These are phyloP conservation scores for Ophidiomyces ophidiicola DNA, from an alignment of 2,329 filamentous ascomycete species.

Conservation along the genomic window DNA sequence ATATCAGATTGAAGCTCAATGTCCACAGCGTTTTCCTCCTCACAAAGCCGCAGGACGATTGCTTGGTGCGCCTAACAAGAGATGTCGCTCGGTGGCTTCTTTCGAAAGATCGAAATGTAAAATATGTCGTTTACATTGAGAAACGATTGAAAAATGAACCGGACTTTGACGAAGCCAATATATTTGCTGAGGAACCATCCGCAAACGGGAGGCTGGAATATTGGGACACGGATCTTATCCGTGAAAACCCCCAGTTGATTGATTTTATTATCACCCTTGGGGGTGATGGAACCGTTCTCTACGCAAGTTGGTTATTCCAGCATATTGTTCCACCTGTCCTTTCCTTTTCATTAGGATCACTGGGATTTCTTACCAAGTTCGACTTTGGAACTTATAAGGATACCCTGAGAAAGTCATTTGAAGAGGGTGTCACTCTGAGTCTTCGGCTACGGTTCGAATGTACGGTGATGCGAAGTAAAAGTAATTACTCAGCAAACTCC, in stretches of 20 bases:
- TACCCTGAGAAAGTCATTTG: slow-evolving; percentile 60
- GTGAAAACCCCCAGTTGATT: slow-evolving; percentile 67
- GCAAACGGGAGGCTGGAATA: slow-evolving; percentile 54
- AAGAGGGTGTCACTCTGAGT: slow-evolving; percentile 76
- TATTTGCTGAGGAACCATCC: slow-evolving; percentile 51
- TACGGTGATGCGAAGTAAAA: slow-evolving; percentile 65
- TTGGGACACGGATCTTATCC: slow-evolving; percentile 73
- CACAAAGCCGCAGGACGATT: slow-evolving; percentile 81
- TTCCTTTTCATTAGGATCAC: slow-evolving; percentile 78
- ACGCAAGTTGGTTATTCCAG: slow-evolving; percentile 94
- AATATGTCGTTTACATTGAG: slow-evolving; percentile 72
- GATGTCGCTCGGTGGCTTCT: slow-evolving; percentile 73
- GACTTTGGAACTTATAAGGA: slow-evolving; percentile 65
- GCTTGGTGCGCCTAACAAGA: slow-evolving; percentile 62
- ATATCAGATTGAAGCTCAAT: slow-evolving; percentile 67
- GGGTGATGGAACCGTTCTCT: slow-evolving; percentile 93
- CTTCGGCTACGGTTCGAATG: slow-evolving; percentile 82
- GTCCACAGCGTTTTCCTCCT: slow-evolving; percentile 76
- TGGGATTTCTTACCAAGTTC: slow-evolving; percentile 94
- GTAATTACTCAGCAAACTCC: slow-evolving; percentile 21
- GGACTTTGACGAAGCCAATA: slow-evolving; percentile 58
- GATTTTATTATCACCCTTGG: slow-evolving; percentile 88
- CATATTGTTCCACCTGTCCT: slow-evolving; percentile 85
- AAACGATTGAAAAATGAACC: slow-evolving; percentile 58
- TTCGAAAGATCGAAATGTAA: slow-evolving; percentile 51